Conservation (phyloP, 1,284 basidiomycete species). For the Takashimella koratensis region DNA sequence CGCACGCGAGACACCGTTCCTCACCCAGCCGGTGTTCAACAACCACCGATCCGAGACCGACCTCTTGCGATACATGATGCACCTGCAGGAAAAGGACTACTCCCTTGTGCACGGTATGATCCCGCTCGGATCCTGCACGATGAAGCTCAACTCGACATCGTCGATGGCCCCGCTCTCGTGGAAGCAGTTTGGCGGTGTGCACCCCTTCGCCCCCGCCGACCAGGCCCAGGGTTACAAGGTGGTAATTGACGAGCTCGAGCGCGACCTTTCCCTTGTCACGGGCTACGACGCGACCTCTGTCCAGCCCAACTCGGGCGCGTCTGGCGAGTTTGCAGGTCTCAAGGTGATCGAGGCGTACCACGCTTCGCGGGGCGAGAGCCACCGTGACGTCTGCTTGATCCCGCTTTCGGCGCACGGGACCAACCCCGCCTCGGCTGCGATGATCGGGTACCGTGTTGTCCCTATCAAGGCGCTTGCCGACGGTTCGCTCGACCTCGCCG, state of each 20-base stretch:
- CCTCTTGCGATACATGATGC: conserved; percentile 93
- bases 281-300: conserved; percentile 92
- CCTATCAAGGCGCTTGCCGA: conserved; percentile 82
- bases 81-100: conserved; percentile 90
- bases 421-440: conserved; percentile 90
- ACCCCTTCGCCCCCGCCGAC: conserved; percentile 87
- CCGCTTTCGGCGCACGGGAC: conserved; percentile 95
- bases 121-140: conserved; percentile 91
- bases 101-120: conserved; percentile 96
- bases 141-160: conserved; percentile 95
- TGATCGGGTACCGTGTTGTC: conserved; percentile 96
- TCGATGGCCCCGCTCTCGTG: conserved; percentile 95
- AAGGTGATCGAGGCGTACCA: conserved; percentile 93
- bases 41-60: conserved; percentile 95
- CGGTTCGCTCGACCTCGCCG: conserved; percentile 83
- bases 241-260: conserved; percentile 86
- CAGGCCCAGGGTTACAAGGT: conserved; percentile 85
- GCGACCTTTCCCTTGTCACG: conserved; percentile 87
- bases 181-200: conserved; percentile 84
- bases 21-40: conserved; percentile 89
- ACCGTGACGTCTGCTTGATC: conserved; percentile 90
- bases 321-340: conserved; percentile 91
- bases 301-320: conserved; percentile 96
- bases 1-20: conserved; percentile 67
- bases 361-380: conserved; percentile 75